phyloP scores from a whole-genome alignment of 2,329 filamentous ascomycete species.

The Trichoderma asperellum region DNA sequence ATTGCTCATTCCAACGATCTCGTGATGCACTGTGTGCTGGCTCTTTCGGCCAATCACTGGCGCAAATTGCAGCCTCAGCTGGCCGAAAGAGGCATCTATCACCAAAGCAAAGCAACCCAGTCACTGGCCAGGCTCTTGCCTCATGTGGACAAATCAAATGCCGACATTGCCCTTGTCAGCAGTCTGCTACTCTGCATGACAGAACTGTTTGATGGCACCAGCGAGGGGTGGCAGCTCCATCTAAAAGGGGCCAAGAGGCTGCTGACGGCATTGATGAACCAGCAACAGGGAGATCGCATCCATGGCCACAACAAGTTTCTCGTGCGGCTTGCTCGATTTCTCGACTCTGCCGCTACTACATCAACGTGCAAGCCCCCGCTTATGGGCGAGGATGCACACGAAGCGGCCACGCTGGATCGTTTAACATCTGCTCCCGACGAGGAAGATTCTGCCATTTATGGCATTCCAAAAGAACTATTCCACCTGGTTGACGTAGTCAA shows the following conservation, averaged over 20 bases:
- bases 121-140: conserved; percentile 41
- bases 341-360: conserved; percentile 42
- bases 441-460: conserved; percentile 43
- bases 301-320: conserved; percentile 48
- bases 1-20: conserved; percentile 42
- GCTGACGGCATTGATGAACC: conserved; percentile 39
- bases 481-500: conserved; percentile 43
- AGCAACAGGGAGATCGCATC: conserved; percentile 40
- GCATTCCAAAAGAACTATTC: conserved; percentile 44
- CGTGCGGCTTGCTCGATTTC: conserved; percentile 39
- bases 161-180: conserved; percentile 45
- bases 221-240: conserved; percentile 48
- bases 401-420: conserved; percentile 37
- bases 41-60: conserved; percentile 43
- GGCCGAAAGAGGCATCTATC: conserved; percentile 38
- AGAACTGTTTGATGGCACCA: conserved; percentile 49
- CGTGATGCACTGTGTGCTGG: conserved; percentile 42
- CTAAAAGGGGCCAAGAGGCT: conserved; percentile 48
- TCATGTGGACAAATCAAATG: conserved; percentile 40
- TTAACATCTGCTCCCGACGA: conserved; percentile 37
- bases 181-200: conserved; percentile 49
- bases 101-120: conserved; percentile 41
- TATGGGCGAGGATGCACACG: conserved; percentile 40
- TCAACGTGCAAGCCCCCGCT: conserved; percentile 43
- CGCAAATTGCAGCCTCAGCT: conserved; percentile 41